Base-by-base conservation (phyloP, 345 rosid genomes). In the Camelina neglecta region DNA sequence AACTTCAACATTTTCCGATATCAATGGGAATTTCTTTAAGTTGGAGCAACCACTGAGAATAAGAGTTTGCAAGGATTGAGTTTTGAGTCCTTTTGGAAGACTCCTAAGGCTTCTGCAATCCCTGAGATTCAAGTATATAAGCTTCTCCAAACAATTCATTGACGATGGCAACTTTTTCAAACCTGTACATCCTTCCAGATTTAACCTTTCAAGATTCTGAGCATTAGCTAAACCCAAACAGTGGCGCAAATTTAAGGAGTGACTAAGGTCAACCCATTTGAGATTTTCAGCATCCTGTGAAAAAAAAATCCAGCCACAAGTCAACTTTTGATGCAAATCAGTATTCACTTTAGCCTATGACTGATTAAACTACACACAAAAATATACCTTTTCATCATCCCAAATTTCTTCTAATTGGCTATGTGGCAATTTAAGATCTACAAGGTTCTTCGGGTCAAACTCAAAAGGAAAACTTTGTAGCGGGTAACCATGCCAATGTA, bases 401-500 rank as follows among this genome's bases (percentile, higher is more conserved):
- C 85, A 84, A 3, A 80, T 38, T 13, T 80, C 64, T 65, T 78
- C 58, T 9, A 84, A 6, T 8, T 31, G 18, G 67, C 87, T 69
- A 23, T 61, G 0, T 10, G 50, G 41, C 48, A 84, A 24, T 29
- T 61, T 64, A 42, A 82, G 72, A 54, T 75, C 75, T 3, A 82
- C 81, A 24, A 77, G 79, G 11, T 80, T 73, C 18, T 75, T 72
- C 0, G 78, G 79, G 36, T 56, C 51, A 48, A 75, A 78, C 15
- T 64, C 39, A 5, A 39, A 24, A 29, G 83, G 84, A 56, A 84
- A 8, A 20, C 77, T 74, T 2, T 64, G 73, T 12, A 56, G 20
- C 0, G 85, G 82, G 49, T 24, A 84, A 35, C 80, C 64, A 36
- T 23, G 39, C 87, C 85, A 80, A 8, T 72, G 61, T 47, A 84